Percentiles rank a stretch among this genome's conserved stretches.
phyloP scores from a whole-genome alignment of 225 moss, liverwort and hornwort genomes.

The Physcomitrellopsis africana region DNA sequence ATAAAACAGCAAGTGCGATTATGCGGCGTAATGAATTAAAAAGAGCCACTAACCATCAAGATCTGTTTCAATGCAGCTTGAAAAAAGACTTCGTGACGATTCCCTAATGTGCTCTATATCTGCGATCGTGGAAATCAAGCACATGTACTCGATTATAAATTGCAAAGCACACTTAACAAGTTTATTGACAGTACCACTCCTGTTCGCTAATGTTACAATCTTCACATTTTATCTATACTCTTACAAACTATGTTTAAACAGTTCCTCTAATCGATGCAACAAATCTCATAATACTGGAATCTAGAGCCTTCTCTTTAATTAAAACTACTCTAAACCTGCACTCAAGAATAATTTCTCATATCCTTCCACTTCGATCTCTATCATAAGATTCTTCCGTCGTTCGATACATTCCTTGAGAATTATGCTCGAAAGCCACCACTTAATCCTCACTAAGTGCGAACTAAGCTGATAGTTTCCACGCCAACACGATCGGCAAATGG shows the following conservation, averaged over 20 bases:
- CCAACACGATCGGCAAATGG: neutral
- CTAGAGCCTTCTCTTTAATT: neutral
- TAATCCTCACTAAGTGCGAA: too few relatives aligned
- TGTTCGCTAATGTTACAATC: neutral
- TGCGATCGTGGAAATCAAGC: neutral
- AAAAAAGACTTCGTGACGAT: neutral
- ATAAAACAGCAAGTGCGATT: neutral
- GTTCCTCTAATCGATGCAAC: neutral
- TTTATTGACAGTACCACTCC: neutral
- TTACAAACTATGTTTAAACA: neutral
- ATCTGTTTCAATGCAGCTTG: neutral
- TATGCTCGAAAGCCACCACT: too few relatives aligned
- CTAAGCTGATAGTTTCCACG: neutral
- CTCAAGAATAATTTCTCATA: neutral
- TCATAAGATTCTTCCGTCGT: too few relatives aligned
- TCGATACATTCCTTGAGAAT: too few relatives aligned
- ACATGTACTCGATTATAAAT: neutral
- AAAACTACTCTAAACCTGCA: neutral
- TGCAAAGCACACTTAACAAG: neutral
- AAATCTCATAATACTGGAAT: neutral
- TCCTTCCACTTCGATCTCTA: too few relatives aligned
- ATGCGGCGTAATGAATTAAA: neutral
- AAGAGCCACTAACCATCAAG: constrained; percentile 22
- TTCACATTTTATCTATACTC: neutral
- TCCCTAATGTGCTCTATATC: neutral